phyloP scores from a whole-genome alignment of 2,329 filamentous ascomycete genomes.

The Moelleriella libera region DNA sequence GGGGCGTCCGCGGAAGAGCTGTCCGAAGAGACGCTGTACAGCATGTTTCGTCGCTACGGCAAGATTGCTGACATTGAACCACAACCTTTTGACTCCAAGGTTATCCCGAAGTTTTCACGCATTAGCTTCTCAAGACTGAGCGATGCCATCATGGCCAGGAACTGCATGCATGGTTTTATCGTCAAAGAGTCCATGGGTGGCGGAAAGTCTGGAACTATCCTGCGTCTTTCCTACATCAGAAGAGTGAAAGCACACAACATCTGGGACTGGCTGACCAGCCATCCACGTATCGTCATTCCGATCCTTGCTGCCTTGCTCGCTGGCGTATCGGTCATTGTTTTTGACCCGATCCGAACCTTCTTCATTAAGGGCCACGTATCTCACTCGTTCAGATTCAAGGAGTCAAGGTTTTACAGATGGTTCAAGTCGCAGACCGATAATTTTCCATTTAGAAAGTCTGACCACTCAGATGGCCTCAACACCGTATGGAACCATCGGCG shows the following conservation, averaged over 20 bases:
- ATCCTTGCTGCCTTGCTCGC: conserved; percentile 68
- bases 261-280: conserved; percentile 74
- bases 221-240: conserved; percentile 74
- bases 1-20: conserved; percentile 64
- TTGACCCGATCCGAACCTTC: conserved; percentile 88
- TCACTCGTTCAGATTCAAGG: conserved; percentile 56
- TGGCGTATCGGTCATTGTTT: conserved; percentile 71
- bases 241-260: conserved; percentile 65
- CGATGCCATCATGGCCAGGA: conserved; percentile 76
- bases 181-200: conserved; percentile 57
- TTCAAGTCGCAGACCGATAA: conserved; percentile 50
- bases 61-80: conserved; percentile 76
- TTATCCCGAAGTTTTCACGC: conserved; percentile 64
- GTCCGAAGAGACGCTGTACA: conserved; percentile 76
- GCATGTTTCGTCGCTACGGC: conserved; percentile 77
- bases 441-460: conserved; percentile 46
- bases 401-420: conserved; percentile 67
- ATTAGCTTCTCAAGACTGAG: conserved; percentile 62
- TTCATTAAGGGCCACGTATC: conserved; percentile 85
- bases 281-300: conserved; percentile 81
- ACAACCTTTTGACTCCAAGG: conserved; percentile 76
- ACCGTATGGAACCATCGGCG: conserved; percentile 83
- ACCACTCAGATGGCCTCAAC: conserved; percentile 55
- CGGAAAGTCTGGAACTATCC: conserved; percentile 58
- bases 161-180: conserved; percentile 78